Percentiles rank a stretch among this genome's conserved stretches.
Conservation (phyloP, 768 basidiomycete species). For the Porpolomopsis calyptriformis region DNA sequence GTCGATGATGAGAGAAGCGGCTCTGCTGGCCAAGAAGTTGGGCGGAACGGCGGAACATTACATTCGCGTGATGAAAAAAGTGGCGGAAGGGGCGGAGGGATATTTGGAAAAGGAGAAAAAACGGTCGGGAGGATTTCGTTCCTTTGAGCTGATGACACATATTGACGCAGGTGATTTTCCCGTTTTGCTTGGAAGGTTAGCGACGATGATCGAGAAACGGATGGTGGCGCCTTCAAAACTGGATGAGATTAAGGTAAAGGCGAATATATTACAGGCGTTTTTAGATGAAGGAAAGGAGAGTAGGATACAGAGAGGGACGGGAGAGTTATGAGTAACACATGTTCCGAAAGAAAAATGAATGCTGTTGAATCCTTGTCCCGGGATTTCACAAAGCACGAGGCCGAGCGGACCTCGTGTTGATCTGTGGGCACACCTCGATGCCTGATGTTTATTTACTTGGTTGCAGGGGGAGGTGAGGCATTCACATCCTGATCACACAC, state of each 20-base stretch:
- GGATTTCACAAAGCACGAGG: too few relatives aligned
- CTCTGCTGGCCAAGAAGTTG: constrained; percentile 36
- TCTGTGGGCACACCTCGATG: neutral
- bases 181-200: constrained; percentile 45
- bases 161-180: neutral
- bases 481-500: too few relatives aligned
- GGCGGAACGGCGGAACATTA: constrained; percentile 64
- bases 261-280: constrained; percentile 73
- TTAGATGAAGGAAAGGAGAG: constrained; percentile 27
- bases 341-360: too few relatives aligned
- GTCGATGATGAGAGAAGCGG: constrained; percentile 58
- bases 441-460: neutral
- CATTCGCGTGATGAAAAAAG: constrained; percentile 82
- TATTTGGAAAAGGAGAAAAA: constrained; percentile 82
- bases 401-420: constrained; percentile 5
- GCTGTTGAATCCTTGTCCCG: too few relatives aligned
- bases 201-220: constrained; percentile 67
- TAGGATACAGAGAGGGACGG: constrained; percentile 25
- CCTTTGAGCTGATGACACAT: neutral
- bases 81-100: constrained; percentile 53
- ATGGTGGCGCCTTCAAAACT: constrained; percentile 68
- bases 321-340: constrained; percentile 20
- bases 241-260: constrained; percentile 89
- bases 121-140: constrained; percentile 38
- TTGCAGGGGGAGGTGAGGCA: too few relatives aligned